Evolutionary conservation across 441 rosid species (phyloP), one percentile per base, ranked within the genome.

Genomic region (Euphorbia corollata): DNA sequence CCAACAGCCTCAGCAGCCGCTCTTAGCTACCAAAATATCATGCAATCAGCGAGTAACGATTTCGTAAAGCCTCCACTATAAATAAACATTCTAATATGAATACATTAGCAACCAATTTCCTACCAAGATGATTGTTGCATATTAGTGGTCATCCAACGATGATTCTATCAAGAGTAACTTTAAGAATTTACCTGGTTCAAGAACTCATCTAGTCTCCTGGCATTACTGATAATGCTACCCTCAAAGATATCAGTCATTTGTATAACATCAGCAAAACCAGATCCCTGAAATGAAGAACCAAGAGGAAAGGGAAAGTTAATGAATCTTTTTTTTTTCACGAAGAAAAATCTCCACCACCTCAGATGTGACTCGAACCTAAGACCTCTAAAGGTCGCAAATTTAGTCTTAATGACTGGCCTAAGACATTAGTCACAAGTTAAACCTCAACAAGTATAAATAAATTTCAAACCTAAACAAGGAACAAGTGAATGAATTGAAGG

Each of bases 1-100:
- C 99, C 99, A 16, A 94, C 98, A 24, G 97, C 98, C 43, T 84
- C 82, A 53, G 98, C 97, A 75, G 99, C 98, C 66, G 91, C 91
- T 60, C 81, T 79, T 77, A 94, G 77, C 97, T 91, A 86, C 15
- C 48, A 58, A n/a, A 60, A 69, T 19, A 67, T 19, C 6, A 54
- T 20, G 30, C 61, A 48, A 6, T 64, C 20, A 60, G 51, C 5
- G 36, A 24, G 13, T 11, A 51, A 48, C n/a, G 5, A 23, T 27
- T 59, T 20, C 5, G 20, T 13, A 36, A 23, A 22, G 20, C 16
- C 12, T 47, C n/a, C n/a, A n/a, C n/a, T n/a, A n/a, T n/a, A n/a
- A n/a, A n/a, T n/a, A n/a, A n/a, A n/a, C n/a, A n/a, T n/a, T n/a
- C n/a, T n/a, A n/a, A 38, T 4, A 38, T 38, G 43, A 38, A 38